Conservation (phyloP, 148 eudicot genomes). For the Drosera capensis region DNA sequence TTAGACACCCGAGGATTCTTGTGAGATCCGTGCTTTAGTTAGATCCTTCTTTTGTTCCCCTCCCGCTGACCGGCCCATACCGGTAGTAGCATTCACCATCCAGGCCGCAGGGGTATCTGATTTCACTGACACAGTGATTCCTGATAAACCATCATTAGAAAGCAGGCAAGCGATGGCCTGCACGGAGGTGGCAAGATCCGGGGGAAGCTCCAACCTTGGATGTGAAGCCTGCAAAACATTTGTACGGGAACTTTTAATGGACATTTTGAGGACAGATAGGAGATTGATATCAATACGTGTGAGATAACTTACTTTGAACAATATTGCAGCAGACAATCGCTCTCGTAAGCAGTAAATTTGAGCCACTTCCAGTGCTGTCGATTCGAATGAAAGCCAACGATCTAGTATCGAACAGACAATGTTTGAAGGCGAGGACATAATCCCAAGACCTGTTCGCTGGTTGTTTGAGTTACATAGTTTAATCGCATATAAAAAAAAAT, state of each 20-base stretch:
- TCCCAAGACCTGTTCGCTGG: slow-evolving; percentile 17
- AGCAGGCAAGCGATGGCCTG: slow-evolving; percentile 48
- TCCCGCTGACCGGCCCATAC: slow-evolving; percentile 15
- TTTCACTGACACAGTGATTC: slow-evolving; percentile 20
- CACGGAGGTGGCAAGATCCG: slow-evolving; percentile 40
- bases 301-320: slow-evolving; percentile 43
- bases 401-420: slow-evolving; percentile 56
- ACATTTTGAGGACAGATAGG: not conserved
- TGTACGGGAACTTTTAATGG: not conserved
- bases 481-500: too few species aligned
- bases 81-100: slow-evolving; percentile 41
- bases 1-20: not conserved
- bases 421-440: slow-evolving; percentile 71
- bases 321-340: slow-evolving; percentile 64
- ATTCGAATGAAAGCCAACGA: slow-evolving; percentile 64
- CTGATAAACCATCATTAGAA: slow-evolving; percentile 52
- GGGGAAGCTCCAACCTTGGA: slow-evolving; percentile 50
- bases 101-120: slow-evolving; percentile 34
- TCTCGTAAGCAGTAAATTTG: slow-evolving; percentile 92
- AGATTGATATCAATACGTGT: not conserved
- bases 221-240: slow-evolving; percentile 35
- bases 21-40: not conserved
- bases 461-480: slow-evolving; percentile 13
- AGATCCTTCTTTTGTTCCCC: slow-evolving; percentile 12
- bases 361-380: slow-evolving; percentile 84